These are phyloP conservation scores for Colletotrichum scovillei DNA, from an alignment of 2,329 filamentous ascomycete species.

Conservation along the genomic window DNA sequence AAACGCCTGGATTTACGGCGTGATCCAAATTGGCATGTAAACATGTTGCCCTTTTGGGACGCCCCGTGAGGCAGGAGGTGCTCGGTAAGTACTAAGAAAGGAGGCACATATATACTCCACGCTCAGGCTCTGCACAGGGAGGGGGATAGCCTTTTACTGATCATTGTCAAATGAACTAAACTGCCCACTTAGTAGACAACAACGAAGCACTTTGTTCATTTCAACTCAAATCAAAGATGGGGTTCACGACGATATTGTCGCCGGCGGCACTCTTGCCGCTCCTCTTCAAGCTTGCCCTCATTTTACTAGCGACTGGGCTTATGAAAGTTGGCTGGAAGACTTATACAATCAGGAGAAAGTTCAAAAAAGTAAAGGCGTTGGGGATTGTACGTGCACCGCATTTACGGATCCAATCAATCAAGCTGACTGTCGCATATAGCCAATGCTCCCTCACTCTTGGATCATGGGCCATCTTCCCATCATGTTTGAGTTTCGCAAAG, in stretches of 20 bases:
- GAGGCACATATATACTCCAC: neutral
- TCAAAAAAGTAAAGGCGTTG: neutral
- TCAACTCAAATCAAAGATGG: neutral
- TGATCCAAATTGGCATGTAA: constrained; percentile 1
- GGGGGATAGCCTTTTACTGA: too few species aligned
- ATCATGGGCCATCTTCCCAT: constrained; percentile 14
- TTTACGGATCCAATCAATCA: accelerated
- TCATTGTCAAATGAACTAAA: too few species aligned
- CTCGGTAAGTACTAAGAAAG: neutral
- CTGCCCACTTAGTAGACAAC: too few species aligned
- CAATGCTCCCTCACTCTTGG: constrained; percentile 20
- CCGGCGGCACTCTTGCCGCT: constrained; percentile 10
- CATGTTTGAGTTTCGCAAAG: constrained; percentile 15
- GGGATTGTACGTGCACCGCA: neutral
- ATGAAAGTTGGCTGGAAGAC: constrained; percentile 1
- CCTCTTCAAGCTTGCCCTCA: neutral
- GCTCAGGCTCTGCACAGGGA: neutral
- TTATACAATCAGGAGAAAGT: constrained; percentile 5
- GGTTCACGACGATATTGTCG: neutral
- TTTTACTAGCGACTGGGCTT: neutral
- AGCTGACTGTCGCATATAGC: neutral
- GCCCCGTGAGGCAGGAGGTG: neutral
- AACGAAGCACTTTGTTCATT: neutral
- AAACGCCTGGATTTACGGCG: neutral
- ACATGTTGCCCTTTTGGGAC: neutral